These are phyloP conservation scores for Colletotrichum sp. DNA, from an alignment of 2,329 filamentous ascomycete species.

Conservation along the genomic window DNA sequence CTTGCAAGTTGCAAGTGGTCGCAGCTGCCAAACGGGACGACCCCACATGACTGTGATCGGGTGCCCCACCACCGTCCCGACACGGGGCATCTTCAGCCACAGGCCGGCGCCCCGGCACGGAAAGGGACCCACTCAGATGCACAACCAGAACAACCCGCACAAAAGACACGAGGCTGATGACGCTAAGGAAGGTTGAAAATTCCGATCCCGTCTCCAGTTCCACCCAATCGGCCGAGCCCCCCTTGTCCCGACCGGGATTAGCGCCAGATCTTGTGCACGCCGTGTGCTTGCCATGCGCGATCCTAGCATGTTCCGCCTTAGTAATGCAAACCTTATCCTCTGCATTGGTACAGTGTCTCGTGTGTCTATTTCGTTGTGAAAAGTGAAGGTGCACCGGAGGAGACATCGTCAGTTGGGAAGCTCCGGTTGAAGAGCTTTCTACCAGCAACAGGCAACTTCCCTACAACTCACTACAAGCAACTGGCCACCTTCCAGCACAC, in stretches of 20 bases:
- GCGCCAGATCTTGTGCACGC: slow-evolving; percentile 19
- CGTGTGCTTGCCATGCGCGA: slow-evolving; percentile 9
- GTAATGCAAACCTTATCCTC: slow-evolving; percentile 23
- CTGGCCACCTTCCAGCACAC: background rate
- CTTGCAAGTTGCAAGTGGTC: slow-evolving; percentile 2
- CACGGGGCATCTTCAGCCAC: background rate
- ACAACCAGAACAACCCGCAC: slow-evolving; percentile 13
- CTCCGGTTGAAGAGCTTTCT: background rate
- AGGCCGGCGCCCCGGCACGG: background rate
- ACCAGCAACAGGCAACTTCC: slow-evolving; percentile 5
- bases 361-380: background rate
- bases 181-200: slow-evolving; percentile 8
- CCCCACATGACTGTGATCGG: background rate
- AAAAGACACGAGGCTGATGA: slow-evolving; percentile 15
- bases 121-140: background rate
- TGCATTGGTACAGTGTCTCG: slow-evolving; percentile 15
- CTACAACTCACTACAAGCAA: background rate
- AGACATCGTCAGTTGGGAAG: background rate
- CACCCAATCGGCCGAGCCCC: slow-evolving; percentile 5
- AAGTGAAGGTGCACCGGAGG: background rate
- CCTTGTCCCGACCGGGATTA: background rate
- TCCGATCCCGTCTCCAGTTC: slow-evolving; percentile 15
- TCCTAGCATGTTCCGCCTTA: slow-evolving; percentile 13
- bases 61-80: background rate
- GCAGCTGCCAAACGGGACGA: slow-evolving; percentile 5